Conservation (phyloP, 108 stramenopile genomes). For the Aurantiochytrium sp. region DNA sequence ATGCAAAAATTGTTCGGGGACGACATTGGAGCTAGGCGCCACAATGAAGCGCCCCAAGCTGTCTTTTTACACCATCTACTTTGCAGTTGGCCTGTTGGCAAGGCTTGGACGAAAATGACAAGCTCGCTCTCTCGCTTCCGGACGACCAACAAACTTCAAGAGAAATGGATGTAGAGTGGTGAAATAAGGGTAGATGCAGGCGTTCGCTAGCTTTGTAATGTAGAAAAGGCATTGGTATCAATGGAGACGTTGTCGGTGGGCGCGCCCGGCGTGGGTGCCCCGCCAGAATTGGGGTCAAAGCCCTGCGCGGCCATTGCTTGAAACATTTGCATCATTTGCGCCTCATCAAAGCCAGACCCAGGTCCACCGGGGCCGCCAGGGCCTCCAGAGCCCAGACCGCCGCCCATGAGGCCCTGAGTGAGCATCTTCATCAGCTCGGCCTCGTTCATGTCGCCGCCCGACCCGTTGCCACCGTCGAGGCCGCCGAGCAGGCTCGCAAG, state of each 20-base stretch:
- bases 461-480: neutral
- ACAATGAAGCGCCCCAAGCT: too few relatives aligned
- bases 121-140: too few relatives aligned
- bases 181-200: too few relatives aligned
- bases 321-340: neutral
- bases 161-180: too few relatives aligned
- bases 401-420: neutral
- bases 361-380: neutral
- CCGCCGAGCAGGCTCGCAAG: neutral
- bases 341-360: neutral
- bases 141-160: too few relatives aligned
- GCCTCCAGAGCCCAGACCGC: neutral
- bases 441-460: neutral
- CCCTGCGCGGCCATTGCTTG: neutral
- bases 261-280: neutral
- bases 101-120: too few relatives aligned
- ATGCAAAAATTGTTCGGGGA: too few relatives aligned
- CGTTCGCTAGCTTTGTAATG: too few relatives aligned
- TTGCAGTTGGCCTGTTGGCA: too few relatives aligned
- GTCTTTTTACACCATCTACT: too few relatives aligned
- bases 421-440: neutral
- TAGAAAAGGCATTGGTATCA: too few relatives aligned
- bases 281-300: neutral
- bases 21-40: too few relatives aligned
- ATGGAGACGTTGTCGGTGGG: neutral